These are phyloP conservation scores for Talaromyces ruber DNA, from an alignment of 495 filamentous ascomycete genomes.

Conservation along the genomic window DNA sequence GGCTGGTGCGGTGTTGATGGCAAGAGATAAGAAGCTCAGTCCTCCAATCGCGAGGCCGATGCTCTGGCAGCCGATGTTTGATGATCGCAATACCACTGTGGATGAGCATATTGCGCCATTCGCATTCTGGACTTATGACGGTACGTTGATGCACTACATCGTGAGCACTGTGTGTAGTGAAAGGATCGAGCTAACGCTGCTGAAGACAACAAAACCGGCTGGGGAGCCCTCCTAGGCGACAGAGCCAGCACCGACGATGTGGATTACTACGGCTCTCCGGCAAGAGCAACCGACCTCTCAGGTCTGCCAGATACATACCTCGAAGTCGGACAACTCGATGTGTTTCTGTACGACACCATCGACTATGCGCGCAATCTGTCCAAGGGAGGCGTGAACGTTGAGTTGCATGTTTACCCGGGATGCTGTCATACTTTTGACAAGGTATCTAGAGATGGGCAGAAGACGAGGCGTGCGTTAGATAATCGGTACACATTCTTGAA, in stretches of 20 bases:
- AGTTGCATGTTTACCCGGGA: conserved; percentile 18
- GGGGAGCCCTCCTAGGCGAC: conserved; percentile 16
- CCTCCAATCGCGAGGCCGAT: conserved; percentile 36
- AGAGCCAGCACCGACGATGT: conserved; percentile 14
- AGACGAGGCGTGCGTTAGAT: background rate
- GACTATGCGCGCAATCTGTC: conserved; percentile 11
- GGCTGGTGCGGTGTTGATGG: conserved; percentile 30
- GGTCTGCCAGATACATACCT: conserved; percentile 20
- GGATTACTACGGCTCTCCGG: conserved; percentile 16
- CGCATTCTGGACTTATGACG: conserved; percentile 18
- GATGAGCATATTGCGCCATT: conserved; percentile 9
- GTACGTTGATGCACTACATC: background rate
- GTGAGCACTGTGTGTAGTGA: no score
- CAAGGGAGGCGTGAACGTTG: conserved; percentile 14
- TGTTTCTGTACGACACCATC: conserved; percentile 15
- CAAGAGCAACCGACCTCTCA: conserved; percentile 12
- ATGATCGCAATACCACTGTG: conserved; percentile 18
- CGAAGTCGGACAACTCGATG: conserved; percentile 18
- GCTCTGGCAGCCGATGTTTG: conserved; percentile 41
- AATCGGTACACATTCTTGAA: background rate
- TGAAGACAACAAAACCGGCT: conserved; percentile 17
- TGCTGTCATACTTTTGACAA: conserved; percentile 18
- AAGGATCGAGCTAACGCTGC: background rate
- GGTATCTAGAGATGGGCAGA: conserved; percentile 8
- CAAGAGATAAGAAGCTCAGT: conserved; percentile 30